phyloP scores from a whole-genome alignment of 2,329 filamentous ascomycete genomes.

The Incumbomyces lentus region DNA sequence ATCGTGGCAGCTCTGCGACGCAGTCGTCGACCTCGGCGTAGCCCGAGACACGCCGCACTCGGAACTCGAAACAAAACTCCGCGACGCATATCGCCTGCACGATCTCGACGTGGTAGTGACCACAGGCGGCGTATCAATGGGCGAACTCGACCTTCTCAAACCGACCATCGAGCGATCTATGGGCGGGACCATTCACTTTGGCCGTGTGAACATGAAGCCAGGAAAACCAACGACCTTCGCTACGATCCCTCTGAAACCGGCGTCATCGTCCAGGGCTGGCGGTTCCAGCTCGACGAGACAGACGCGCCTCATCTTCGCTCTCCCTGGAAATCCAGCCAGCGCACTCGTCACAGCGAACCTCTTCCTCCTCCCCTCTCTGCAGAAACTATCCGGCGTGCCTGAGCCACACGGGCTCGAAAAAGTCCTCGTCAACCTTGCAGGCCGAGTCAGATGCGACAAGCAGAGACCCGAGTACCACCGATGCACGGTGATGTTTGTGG shows the following conservation, averaged over 20 bases:
- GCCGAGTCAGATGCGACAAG: conserved; percentile 65
- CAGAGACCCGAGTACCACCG: conserved; percentile 80
- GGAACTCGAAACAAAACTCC: conserved; percentile 65
- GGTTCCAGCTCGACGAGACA: conserved; percentile 37
- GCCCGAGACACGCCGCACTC: conserved; percentile 49
- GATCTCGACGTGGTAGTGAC: conserved; percentile 75
- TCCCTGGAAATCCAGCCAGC: conserved; percentile 89
- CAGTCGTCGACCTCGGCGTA: conserved; percentile 77
- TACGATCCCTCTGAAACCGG: conserved; percentile 57
- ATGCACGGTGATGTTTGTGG: conserved; percentile 53
- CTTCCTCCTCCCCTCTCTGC: conserved; percentile 80
- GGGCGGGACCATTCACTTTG: conserved; percentile 90
- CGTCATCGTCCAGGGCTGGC: conserved; percentile 9
- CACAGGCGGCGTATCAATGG: conserved; percentile 93
- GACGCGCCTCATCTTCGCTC: conserved; percentile 68
- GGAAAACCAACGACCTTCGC: conserved; percentile 97
- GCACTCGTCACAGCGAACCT: conserved; percentile 89
- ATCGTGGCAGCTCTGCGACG: conserved; percentile 56
- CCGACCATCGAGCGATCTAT: conserved; percentile 85
- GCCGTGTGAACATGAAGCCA: conserved; percentile 93
- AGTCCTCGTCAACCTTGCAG: conserved; percentile 59
- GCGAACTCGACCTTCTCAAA: conserved; percentile 90
- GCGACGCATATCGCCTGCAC: conserved; percentile 53
- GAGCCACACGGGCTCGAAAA: conserved; percentile 52
- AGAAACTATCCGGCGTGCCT: conserved; percentile 59